A percentile compares a stretch with the other conserved stretches of the same genome.
Conservation (phyloP, 495 filamentous ascomycete genomes). For the Hyaloscypha hepaticicola region DNA sequence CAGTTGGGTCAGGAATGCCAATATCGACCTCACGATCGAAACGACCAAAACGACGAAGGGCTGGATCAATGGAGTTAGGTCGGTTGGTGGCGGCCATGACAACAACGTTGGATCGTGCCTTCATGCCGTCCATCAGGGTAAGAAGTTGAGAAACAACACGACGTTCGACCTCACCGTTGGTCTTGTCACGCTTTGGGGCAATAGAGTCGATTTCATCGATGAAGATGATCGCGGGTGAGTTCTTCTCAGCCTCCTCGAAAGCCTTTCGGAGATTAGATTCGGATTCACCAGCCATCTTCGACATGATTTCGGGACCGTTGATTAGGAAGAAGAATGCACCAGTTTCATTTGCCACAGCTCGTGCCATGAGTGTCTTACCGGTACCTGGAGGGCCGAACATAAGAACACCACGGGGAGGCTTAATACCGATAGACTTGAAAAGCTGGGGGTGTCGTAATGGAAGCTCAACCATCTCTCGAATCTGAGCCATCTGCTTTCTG, state of each 20-base stretch:
- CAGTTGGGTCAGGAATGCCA: slow-evolving; percentile 95
- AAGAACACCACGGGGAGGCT: slow-evolving; percentile 96
- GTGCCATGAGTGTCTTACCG: slow-evolving; percentile 98
- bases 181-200: slow-evolving; percentile 99
- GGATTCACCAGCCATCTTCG: slow-evolving; percentile 99
- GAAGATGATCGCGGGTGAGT: slow-evolving; percentile 98
- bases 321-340: slow-evolving; percentile 99
- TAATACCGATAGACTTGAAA: slow-evolving; percentile 99
- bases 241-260: slow-evolving; percentile 99
- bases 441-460: slow-evolving; percentile 95
- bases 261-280: slow-evolving; percentile 97
- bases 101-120: slow-evolving; percentile 95
- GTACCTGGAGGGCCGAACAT: slow-evolving; percentile 98
- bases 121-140: slow-evolving; percentile 99
- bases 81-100: slow-evolving; percentile 99
- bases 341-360: slow-evolving; percentile 97
- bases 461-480: slow-evolving; percentile 96
- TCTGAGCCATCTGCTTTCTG: slow-evolving; percentile 99
- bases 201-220: slow-evolving; percentile 99
- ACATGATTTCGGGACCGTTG: slow-evolving; percentile 99
- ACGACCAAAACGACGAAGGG: slow-evolving; percentile 93
- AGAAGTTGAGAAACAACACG: slow-evolving; percentile 97
- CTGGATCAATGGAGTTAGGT: slow-evolving; percentile 96
- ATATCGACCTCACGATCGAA: slow-evolving; percentile 98
- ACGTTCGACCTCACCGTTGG: slow-evolving; percentile 97